Percentiles rank a stretch among this genome's conserved stretches.
These are phyloP conservation scores for Phytophthora fragariaefolia DNA, from an alignment of 352 stramenopile genomes.

Conservation along the genomic window DNA sequence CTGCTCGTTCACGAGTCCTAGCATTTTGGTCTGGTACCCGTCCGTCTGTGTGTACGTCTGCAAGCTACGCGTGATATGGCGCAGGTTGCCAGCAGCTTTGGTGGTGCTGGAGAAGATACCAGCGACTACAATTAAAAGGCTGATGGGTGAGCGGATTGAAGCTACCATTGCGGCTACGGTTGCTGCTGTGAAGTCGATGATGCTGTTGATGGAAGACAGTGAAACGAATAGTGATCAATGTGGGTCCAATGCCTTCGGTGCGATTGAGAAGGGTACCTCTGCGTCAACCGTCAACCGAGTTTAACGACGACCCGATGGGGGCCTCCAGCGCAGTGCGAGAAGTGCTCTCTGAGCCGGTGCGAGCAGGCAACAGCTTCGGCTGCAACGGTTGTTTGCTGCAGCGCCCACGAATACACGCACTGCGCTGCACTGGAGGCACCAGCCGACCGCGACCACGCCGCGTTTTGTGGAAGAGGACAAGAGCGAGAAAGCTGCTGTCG, in stretches of 20 bases:
- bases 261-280: slow-evolving; percentile 6
- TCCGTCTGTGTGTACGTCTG: slow-evolving; percentile 33
- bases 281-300: too few species aligned
- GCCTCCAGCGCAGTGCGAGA: slow-evolving; percentile 5
- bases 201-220: slow-evolving; percentile 4
- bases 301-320: slow-evolving; percentile 1
- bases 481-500: slow-evolving; percentile 15
- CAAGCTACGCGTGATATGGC: slow-evolving; percentile 17
- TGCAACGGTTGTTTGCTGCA: slow-evolving; percentile 11
- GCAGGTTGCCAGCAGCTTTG: slow-evolving; percentile 13
- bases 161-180: slow-evolving; percentile 12
- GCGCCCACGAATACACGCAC: slow-evolving; percentile 10
- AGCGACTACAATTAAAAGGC: slow-evolving; percentile 14
- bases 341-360: slow-evolving; percentile 12
- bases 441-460: slow-evolving; percentile 27
- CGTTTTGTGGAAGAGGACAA: slow-evolving; percentile 19
- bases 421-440: slow-evolving; percentile 19
- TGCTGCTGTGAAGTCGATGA: not conserved
- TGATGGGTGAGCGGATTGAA: slow-evolving; percentile 15
- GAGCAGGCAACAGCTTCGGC: slow-evolving; percentile 10
- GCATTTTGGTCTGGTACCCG: slow-evolving; percentile 28
- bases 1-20: slow-evolving; percentile 46
- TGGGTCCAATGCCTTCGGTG: not conserved
- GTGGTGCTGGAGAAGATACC: slow-evolving; percentile 10
- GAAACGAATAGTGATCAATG: slow-evolving; percentile 26